Conservation (phyloP, 2,329 filamentous ascomycete species). For the Gnomoniopsis sp. region DNA sequence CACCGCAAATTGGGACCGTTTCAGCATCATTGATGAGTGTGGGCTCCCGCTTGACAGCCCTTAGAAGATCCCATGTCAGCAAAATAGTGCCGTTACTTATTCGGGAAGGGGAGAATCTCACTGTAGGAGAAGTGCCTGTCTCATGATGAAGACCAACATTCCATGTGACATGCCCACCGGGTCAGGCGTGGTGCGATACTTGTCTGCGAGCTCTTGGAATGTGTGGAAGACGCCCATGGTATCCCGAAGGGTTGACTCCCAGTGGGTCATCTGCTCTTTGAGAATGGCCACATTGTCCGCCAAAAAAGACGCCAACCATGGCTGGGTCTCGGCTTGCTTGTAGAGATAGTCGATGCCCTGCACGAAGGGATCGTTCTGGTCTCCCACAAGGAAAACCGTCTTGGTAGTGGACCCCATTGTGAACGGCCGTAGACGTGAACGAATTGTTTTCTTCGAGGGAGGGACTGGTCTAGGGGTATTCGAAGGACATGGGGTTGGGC, state of each 20-base stretch:
- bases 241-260: slow-evolving; percentile 7
- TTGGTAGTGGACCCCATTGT: slow-evolving; percentile 13
- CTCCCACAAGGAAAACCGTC: slow-evolving; percentile 13
- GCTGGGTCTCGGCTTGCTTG: slow-evolving; percentile 12
- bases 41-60: slow-evolving; percentile 7
- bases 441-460: not conserved
- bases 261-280: slow-evolving; percentile 15
- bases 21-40: slow-evolving; percentile 6
- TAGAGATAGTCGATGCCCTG: slow-evolving; percentile 13
- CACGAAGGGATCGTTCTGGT: slow-evolving; percentile 13
- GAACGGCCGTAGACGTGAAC: not conserved
- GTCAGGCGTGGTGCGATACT: slow-evolving; percentile 10
- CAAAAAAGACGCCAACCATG: slow-evolving; percentile 10
- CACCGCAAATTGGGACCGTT: slow-evolving; percentile 9
- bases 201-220: slow-evolving; percentile 12
- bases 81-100: no score
- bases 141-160: slow-evolving; percentile 13
- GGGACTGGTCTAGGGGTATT: slow-evolving; percentile 5
- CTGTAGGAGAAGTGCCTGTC: slow-evolving; percentile 10
- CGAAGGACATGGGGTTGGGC: not conserved
- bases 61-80: not conserved
- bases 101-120: not conserved
- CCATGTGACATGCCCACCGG: slow-evolving; percentile 12
- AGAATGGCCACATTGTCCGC: slow-evolving; percentile 12
- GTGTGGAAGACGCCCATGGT: slow-evolving; percentile 14